phyloP scores from a whole-genome alignment of 2,329 filamentous ascomycete genomes.

The Xylariaceae sp. region DNA sequence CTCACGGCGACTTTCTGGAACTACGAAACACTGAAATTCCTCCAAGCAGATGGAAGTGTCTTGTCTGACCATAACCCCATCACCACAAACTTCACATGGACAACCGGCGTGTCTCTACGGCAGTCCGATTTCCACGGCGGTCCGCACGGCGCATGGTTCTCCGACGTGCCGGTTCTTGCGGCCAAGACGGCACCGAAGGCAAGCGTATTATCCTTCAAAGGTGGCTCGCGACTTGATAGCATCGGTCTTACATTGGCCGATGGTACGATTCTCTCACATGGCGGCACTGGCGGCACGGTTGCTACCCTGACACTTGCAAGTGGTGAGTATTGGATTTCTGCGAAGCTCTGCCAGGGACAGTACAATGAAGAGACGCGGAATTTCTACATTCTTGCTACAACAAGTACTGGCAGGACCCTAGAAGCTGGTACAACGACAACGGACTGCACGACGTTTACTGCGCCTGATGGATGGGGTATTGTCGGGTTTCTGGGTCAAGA shows the following conservation, averaged over 20 bases:
- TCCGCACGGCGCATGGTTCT: constrained; percentile 53
- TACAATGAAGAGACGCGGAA: constrained; percentile 46
- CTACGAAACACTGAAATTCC: constrained; percentile 57
- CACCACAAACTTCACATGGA: constrained; percentile 51
- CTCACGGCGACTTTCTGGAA: constrained; percentile 49
- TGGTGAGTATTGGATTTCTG: constrained; percentile 48
- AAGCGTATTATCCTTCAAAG: constrained; percentile 44
- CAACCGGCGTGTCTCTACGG: constrained; percentile 35
- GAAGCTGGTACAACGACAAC: constrained; percentile 43
- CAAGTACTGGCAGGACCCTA: constrained; percentile 46
- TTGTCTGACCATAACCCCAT: constrained; percentile 66
- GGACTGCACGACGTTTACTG: constrained; percentile 42
- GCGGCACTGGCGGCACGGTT: constrained; percentile 49
- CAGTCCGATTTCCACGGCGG: constrained; percentile 49
- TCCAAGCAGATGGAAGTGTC: constrained; percentile 54
- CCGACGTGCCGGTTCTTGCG: constrained; percentile 45
- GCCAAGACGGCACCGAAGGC: constrained; percentile 33
- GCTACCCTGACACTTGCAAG: constrained; percentile 42
- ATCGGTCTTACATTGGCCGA: constrained; percentile 47
- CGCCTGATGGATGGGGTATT: constrained; percentile 42
- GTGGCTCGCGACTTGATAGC: constrained; percentile 48
- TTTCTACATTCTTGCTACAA: constrained; percentile 55
- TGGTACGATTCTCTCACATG: constrained; percentile 50
- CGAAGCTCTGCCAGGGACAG: constrained; percentile 50
- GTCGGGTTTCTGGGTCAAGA: constrained; percentile 37